Conservation (phyloP, 2,329 filamentous ascomycete genomes). For the Colletotrichum sp. region DNA sequence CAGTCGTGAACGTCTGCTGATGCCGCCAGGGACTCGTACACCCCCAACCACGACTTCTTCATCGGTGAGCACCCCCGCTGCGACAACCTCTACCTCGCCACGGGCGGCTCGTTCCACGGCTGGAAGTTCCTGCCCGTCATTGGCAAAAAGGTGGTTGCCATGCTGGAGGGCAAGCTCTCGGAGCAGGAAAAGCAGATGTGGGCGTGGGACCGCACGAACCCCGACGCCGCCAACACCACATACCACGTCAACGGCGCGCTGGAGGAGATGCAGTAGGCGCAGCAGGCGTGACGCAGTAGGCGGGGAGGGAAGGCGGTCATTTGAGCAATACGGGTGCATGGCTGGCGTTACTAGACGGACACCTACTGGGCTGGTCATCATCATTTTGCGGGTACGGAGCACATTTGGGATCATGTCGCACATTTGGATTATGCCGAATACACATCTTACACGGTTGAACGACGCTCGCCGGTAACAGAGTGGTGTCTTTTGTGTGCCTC, state of each 20-base stretch:
- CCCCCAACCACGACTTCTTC: constrained; percentile 67
- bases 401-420: background rate
- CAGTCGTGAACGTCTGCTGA: background rate
- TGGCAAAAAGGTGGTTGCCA: constrained; percentile 62
- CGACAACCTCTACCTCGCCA: constrained; percentile 62
- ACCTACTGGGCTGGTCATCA: background rate
- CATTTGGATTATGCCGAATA: background rate
- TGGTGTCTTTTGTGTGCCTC: background rate
- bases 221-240: constrained; percentile 46
- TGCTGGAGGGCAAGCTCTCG: constrained; percentile 45
- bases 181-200: constrained; percentile 44
- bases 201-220: constrained; percentile 51
- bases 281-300: constrained; percentile 1
- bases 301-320: background rate
- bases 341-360: background rate
- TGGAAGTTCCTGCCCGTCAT: constrained; percentile 71
- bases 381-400: background rate
- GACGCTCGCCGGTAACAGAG: background rate
- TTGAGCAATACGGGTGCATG: background rate
- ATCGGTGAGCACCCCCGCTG: constrained; percentile 57
- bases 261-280: constrained; percentile 31
- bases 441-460: background rate
- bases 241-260: constrained; percentile 46
- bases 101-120: constrained; percentile 68
- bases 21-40: constrained; percentile 60